Evolutionary conservation across 257 asterid species (phyloP).

Genomic region (Scutellaria galericulata): DNA sequence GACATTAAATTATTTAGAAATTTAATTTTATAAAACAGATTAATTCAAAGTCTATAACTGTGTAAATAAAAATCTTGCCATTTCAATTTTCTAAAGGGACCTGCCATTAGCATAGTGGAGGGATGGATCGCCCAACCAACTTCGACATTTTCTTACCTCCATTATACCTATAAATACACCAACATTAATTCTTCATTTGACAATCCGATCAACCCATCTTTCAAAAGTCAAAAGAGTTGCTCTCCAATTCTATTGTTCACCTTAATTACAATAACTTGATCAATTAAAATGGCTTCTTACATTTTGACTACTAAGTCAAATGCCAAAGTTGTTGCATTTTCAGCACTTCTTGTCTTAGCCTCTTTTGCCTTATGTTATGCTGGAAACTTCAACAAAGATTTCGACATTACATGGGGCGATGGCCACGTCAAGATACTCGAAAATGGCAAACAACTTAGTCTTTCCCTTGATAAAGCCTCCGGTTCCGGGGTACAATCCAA

Average conservation of each 20-base stretch:
- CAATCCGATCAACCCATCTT: neutral
- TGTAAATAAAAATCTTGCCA: neutral
- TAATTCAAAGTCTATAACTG: no score
- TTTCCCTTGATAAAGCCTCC: slow-evolving; percentile 27
- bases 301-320: neutral
- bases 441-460: slow-evolving; percentile 35
- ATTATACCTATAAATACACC: slow-evolving; percentile 15
- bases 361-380: neutral
- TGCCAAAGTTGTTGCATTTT: neutral
- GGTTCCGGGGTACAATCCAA: slow-evolving; percentile 45
- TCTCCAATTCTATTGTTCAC: neutral
- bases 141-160: neutral
- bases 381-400: slow-evolving; percentile 42
- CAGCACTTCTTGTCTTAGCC: slow-evolving; percentile 6
- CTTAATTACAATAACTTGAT: neutral
- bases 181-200: slow-evolving; percentile 9
- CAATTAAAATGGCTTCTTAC: slow-evolving; percentile 15
- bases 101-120: slow-evolving; percentile 7
- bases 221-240: slow-evolving; percentile 19
- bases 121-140: slow-evolving; percentile 27
- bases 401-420: slow-evolving; percentile 45
- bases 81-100: neutral
- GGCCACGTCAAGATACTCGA: slow-evolving; percentile 40
- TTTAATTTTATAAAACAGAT: no score
- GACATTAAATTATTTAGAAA: no score